phyloP scores from a whole-genome alignment of 73 alveolate species.

The Stentor coeruleus region DNA sequence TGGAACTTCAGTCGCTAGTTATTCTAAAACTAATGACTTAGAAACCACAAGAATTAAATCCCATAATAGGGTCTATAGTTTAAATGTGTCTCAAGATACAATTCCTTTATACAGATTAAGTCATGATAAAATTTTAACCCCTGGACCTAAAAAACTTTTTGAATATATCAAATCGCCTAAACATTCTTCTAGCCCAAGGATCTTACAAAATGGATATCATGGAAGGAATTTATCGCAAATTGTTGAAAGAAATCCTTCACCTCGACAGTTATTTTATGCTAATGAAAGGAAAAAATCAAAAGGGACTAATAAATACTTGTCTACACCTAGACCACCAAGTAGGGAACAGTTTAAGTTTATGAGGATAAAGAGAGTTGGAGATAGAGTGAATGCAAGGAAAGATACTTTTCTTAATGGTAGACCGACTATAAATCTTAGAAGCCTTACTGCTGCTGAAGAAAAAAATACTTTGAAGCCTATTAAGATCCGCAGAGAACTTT shows the following conservation, averaged over 20 bases:
- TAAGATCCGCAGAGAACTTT: neutral
- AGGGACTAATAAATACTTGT: neutral
- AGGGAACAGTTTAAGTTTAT: neutral
- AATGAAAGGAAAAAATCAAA: neutral
- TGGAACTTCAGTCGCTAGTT: neutral
- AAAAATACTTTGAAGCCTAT: neutral
- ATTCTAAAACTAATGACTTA: neutral
- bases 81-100: neutral
- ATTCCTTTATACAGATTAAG: neutral
- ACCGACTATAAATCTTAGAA: neutral
- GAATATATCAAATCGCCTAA: neutral
- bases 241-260: slow-evolving; percentile 1
- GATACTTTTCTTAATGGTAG: neutral
- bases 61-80: neutral
- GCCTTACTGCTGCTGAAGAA: neutral
- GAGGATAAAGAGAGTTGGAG: neutral
- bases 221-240: neutral
- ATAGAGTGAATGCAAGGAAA: neutral
- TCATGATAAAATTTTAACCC: neutral
- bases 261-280: too few species aligned
- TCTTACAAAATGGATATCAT: neutral
- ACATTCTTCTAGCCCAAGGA: neutral
- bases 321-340: neutral
- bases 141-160: neutral
- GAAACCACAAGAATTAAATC: neutral